Base-by-base conservation (phyloP, 306 rosid species). In the Quercus rubra region DNA sequence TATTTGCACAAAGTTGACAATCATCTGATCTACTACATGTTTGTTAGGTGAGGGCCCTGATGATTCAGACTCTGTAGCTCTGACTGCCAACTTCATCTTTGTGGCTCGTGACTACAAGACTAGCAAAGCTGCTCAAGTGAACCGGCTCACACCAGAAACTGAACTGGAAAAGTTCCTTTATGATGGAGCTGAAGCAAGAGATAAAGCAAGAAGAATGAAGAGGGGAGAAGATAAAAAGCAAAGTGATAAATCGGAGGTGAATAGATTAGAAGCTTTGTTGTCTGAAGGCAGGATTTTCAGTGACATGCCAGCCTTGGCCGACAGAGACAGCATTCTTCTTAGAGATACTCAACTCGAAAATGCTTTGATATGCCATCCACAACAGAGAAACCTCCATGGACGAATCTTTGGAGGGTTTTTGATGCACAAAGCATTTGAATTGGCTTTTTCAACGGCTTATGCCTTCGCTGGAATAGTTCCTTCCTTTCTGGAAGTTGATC, bases 301-400 rank as follows among this genome's bases (percentile, higher is more conserved):
- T 74, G 98, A 91, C 83, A 90, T 91, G 97, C 98, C 98, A 5
- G 97, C 98, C 72, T 88, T 94, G 80, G 97, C 98, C 5, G 94
- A 94, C 79, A 82, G 97, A 85, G 84, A 94, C 89, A 94, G 97
- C 87, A 94, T 94, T 88, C 97, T 94, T 81, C 88, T 92, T 28
- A 88, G 87, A 82, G 91, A 94, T 80, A 94, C 97, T 17, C 59
- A 85, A 81, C 94, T 92, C 5, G 98, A 92, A 75, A 94, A 90
- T 80, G 83, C 98, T 28, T 83, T 96, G 71, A 84, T 96, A 71
- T 96, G 99, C 87, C 98, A 96, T 71, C 97, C 99, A 17, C 99
- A 96, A 78, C 99, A 93, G 81, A 90, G 99, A 87, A 96, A 96
- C 84, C 90, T 96, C 55, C 94, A 96, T 75, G 99, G 99, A 77